Evolutionary conservation across 176 grass and related monocot species (phyloP).

Genomic region (Oryza coarctata): DNA sequence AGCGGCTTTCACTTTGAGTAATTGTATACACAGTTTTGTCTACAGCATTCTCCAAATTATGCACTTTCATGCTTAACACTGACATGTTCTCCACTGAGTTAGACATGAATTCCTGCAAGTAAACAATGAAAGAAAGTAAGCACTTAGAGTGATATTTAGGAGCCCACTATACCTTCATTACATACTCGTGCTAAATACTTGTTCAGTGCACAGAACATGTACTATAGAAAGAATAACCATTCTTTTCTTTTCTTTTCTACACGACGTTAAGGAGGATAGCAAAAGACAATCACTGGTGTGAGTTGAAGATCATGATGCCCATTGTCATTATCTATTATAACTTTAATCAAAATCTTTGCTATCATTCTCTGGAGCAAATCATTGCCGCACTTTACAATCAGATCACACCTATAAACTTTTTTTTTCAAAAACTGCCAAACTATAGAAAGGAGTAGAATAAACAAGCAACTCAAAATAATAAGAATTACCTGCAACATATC

Average conservation of each 20-base stretch:
- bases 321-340: neutral
- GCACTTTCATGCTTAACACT: slow-evolving; percentile 71
- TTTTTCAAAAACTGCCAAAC: neutral
- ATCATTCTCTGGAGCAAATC: neutral
- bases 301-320: neutral
- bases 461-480: slow-evolving; percentile 2
- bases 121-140: neutral
- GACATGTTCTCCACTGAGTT: slow-evolving; percentile 73
- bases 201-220: neutral
- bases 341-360: neutral
- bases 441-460: neutral
- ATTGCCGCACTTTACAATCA: neutral
- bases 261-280: neutral
- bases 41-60: slow-evolving; percentile 73
- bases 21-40: slow-evolving; percentile 63
- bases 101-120: slow-evolving; percentile 74
- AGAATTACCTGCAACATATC: slow-evolving; percentile 70
- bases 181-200: neutral
- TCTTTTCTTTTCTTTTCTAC: slow-evolving; percentile 1
- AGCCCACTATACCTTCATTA: neutral
- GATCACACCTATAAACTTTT: slow-evolving; percentile 12
- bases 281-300: neutral
- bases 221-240: slow-evolving; percentile 7
- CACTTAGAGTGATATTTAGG: neutral
- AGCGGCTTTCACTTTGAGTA: slow-evolving; percentile 68